phyloP scores from a whole-genome alignment of 2,329 filamentous ascomycete species.

The Xylaria sp. region DNA sequence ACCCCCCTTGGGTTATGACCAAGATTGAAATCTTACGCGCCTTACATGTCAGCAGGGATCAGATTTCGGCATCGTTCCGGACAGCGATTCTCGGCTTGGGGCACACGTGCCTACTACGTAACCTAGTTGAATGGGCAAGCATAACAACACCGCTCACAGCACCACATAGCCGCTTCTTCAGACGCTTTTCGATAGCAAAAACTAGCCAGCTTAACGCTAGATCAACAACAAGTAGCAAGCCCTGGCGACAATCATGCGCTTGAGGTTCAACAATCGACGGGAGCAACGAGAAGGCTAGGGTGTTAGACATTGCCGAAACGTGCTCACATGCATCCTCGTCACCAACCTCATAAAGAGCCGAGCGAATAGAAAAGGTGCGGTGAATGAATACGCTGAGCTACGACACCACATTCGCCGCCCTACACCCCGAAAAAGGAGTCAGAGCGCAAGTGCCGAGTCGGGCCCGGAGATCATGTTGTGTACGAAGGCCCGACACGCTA shows the following conservation, averaged over 20 bases:
- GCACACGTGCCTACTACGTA: not conserved
- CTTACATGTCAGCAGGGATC: not conserved
- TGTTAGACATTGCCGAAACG: conserved; percentile 78
- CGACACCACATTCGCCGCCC: conserved; percentile 65
- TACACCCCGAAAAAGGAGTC: conserved; percentile 61
- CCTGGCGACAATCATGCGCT: conserved; percentile 68
- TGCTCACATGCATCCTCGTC: conserved; percentile 78
- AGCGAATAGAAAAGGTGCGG: conserved; percentile 59
- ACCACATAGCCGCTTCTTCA: not conserved
- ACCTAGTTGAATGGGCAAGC: not conserved
- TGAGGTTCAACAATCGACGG: conserved; percentile 75
- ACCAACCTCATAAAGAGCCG: conserved; percentile 70
- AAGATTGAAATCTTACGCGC: no score
- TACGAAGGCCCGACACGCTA: conserved; percentile 89
- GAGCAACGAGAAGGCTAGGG: conserved; percentile 60
- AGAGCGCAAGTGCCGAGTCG: conserved; percentile 47
- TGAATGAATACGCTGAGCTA: conserved; percentile 69
- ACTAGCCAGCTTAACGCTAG: no score
- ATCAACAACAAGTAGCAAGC: not conserved
- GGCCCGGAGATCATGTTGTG: conserved; percentile 79
- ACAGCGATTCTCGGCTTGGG: not conserved
- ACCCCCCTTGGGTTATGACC: no score
- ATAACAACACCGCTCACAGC: not conserved
- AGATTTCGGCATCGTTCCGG: not conserved
- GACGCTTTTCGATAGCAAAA: not conserved